These are phyloP conservation scores for Tetracladium setigerum DNA, from an alignment of 495 filamentous ascomycete species.

Conservation along the genomic window DNA sequence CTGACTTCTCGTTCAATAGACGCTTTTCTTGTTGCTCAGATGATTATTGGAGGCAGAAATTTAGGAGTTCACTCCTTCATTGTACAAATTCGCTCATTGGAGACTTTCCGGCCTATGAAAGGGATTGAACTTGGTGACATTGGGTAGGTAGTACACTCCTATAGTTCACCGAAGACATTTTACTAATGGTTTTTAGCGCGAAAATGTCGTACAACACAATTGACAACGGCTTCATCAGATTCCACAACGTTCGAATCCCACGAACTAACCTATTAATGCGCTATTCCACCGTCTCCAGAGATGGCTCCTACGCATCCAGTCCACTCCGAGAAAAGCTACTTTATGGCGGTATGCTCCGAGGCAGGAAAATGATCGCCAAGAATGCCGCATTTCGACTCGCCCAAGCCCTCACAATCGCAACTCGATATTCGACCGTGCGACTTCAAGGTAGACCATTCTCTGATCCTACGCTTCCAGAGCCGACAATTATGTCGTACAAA, in stretches of 20 bases:
- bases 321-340: slow-evolving; percentile 51
- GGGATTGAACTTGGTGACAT: slow-evolving; percentile 25
- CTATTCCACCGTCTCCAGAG: slow-evolving; percentile 48
- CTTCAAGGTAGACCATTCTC: slow-evolving; percentile 47
- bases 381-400: slow-evolving; percentile 53
- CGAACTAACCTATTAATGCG: slow-evolving; percentile 57
- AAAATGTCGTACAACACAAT: slow-evolving; percentile 42
- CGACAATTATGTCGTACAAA: slow-evolving; percentile 59
- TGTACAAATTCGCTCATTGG: slow-evolving; percentile 23
- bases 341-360: slow-evolving; percentile 61
- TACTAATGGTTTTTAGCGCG: neutral
- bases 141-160: slow-evolving; percentile 7
- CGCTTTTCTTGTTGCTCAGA: slow-evolving; percentile 19
- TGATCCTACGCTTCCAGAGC: slow-evolving; percentile 32
- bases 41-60: slow-evolving; percentile 21
- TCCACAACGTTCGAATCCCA: slow-evolving; percentile 58
- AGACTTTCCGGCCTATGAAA: slow-evolving; percentile 19
- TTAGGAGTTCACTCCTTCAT: slow-evolving; percentile 28
- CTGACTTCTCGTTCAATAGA: no score
- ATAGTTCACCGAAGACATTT: neutral
- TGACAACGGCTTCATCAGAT: slow-evolving; percentile 65
- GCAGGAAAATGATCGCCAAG: slow-evolving; percentile 57
- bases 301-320: slow-evolving; percentile 42
- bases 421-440: slow-evolving; percentile 57
- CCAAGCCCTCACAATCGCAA: slow-evolving; percentile 62